These are phyloP conservation scores for Marasmius fiardii DNA, from an alignment of 1,284 basidiomycete genomes.

Conservation along the genomic window DNA sequence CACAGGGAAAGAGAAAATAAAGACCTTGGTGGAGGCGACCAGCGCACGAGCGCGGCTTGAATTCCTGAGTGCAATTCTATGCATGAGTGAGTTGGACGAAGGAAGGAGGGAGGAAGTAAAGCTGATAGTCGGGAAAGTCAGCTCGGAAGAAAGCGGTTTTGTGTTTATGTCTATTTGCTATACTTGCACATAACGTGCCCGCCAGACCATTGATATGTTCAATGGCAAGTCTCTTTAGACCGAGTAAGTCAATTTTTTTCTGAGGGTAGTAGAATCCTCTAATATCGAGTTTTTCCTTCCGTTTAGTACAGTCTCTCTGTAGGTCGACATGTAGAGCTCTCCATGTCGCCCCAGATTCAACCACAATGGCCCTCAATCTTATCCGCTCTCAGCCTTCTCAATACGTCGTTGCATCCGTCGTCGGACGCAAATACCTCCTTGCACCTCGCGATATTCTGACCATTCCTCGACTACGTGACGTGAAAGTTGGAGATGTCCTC, in stretches of 20 bases:
- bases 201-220: not conserved
- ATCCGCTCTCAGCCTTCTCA: conserved; percentile 80
- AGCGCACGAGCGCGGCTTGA: conserved; percentile 72
- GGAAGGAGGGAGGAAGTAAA: conserved; percentile 30
- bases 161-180: not conserved
- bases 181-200: not conserved
- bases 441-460: conserved; percentile 90
- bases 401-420: conserved; percentile 90
- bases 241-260: conserved; percentile 4
- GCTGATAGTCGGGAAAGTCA: conserved; percentile 21
- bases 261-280: not conserved
- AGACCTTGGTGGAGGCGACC: conserved; percentile 63
- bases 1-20: conserved; percentile 15
- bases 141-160: conserved; percentile 9
- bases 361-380: conserved; percentile 56
- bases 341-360: conserved; percentile 34
- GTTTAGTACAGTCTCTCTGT: conserved; percentile 11
- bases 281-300: not conserved
- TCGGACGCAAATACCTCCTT: conserved; percentile 85
- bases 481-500: conserved; percentile 82
- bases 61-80: conserved; percentile 85
- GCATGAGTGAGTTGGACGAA: conserved; percentile 61
- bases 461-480: conserved; percentile 82
- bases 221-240: conserved; percentile 13
- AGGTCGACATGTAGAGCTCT: conserved; percentile 19